Base-by-base conservation (phyloP, 2,329 filamentous ascomycete species). In the Leptographium procerum region DNA sequence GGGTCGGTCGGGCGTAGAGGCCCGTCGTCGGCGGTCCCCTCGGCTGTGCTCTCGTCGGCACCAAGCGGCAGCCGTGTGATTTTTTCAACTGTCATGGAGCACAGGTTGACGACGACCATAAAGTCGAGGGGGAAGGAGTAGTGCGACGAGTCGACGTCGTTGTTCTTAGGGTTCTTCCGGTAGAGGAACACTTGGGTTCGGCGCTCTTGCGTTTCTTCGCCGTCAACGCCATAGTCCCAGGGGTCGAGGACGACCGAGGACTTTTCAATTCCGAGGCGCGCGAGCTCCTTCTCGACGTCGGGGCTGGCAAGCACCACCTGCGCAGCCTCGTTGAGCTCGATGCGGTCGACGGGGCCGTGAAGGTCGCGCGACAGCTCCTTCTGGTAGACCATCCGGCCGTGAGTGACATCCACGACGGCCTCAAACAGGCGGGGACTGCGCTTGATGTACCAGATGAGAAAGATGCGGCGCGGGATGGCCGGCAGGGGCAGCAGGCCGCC, bases 131-230 rank as follows among this genome's bases (percentile, higher is more conserved):
- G 75, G 7, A 82, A 69, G 0, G 80, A 79, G 58, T 81, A 81
- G 3, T 79, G 79, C 64, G 85, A 86, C 33, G 79, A 80, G 65
- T 88, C 84, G 14, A 71, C 69, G 64, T 86, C 80, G 11, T 72
- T 67, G 66, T 87, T 84, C 36, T 73, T 70, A 2, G 83, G 82
- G 62, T 86, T 83, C 24, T 81, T 73, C 69, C 86, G 76, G 69
- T 87, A 87, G 56, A 87, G 69, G 69, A 85, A 87, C 68, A 81
- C 83, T 65, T 87, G 84, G 65, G 78, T 84, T 16, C 47, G 40
- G 33, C 58, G 58, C 36, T 50, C 43, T 14, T 59, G 24, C 53
- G 34, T 58, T 36, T 52, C 52, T n/a, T 31, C 29, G 29, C 78
- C 78, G 61, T 81, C 78, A 63, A 47, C 66, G 77, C 79, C 83